phyloP scores from a whole-genome alignment of 1,284 basidiomycete species.

The Caloboletus inedulis region DNA sequence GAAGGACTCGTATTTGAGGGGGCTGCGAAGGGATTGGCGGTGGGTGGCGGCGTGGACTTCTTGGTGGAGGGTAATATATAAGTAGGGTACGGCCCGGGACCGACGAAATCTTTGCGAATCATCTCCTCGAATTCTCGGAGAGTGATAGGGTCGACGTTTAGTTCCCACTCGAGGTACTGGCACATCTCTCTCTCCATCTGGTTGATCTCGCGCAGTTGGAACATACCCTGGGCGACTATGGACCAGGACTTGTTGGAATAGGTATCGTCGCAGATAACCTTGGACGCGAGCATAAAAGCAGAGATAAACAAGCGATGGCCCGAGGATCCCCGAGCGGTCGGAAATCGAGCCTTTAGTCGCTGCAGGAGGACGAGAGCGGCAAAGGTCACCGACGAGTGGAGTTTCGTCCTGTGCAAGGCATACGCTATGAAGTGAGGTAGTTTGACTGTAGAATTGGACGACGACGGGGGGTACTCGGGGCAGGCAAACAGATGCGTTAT shows the following conservation, averaged over 20 bases:
- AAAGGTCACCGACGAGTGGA: slow-evolving; percentile 80
- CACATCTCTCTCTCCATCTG: slow-evolving; percentile 97
- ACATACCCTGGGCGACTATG: slow-evolving; percentile 91
- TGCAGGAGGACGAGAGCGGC: slow-evolving; percentile 83
- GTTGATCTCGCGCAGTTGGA: slow-evolving; percentile 86
- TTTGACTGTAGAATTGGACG: slow-evolving; percentile 54
- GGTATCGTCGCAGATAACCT: slow-evolving; percentile 93
- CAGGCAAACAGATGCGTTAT: slow-evolving; percentile 79
- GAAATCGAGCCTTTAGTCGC: slow-evolving; percentile 87
- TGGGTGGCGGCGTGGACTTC: slow-evolving; percentile 45
- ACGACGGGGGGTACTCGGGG: slow-evolving; percentile 56
- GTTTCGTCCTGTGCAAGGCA: slow-evolving; percentile 83
- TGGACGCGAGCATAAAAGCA: slow-evolving; percentile 90
- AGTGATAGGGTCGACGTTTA: slow-evolving; percentile 71
- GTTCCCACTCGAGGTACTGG: slow-evolving; percentile 88
- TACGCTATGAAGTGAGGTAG: slow-evolving; percentile 87
- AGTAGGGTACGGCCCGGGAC: slow-evolving; percentile 53
- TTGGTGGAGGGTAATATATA: slow-evolving; percentile 59
- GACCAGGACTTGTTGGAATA: slow-evolving; percentile 97
- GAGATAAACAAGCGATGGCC: slow-evolving; percentile 91
- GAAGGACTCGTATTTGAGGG: slow-evolving; percentile 46
- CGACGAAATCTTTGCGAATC: slow-evolving; percentile 61
- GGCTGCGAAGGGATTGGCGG: slow-evolving; percentile 50
- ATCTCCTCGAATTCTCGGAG: slow-evolving; percentile 62
- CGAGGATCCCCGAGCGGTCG: slow-evolving; percentile 86